A percentile compares a stretch with the other conserved stretches of the same genome.
Evolutionary conservation across 1,284 basidiomycete species (phyloP).

Genomic region (Ustilago crameri): DNA sequence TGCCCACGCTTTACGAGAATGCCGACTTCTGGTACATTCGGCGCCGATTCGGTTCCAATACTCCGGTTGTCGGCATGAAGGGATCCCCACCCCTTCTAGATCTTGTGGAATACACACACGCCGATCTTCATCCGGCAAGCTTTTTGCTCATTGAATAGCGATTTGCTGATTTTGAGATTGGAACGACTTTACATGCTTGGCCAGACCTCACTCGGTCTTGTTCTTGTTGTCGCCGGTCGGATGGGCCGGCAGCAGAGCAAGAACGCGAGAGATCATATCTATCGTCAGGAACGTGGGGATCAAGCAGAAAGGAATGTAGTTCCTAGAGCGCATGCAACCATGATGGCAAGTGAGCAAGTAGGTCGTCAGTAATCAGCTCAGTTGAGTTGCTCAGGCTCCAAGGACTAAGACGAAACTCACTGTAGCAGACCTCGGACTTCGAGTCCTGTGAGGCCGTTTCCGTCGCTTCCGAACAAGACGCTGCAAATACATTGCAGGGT

Average conservation of each 20-base stretch:
- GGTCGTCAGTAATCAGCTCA: background rate
- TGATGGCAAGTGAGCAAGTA: background rate
- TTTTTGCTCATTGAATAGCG: background rate
- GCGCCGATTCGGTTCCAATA: too few species aligned
- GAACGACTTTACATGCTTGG: too few species aligned
- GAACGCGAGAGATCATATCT: conserved; percentile 40
- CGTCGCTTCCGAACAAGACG: conserved; percentile 36
- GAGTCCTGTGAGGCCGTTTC: conserved; percentile 7
- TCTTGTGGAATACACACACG: background rate
- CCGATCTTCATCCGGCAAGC: background rate
- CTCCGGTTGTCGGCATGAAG: too few species aligned
- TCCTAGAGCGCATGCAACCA: conserved; percentile 8
- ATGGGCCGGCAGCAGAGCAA: conserved; percentile 6
- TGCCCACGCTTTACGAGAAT: too few species aligned
- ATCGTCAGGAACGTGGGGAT: conserved; percentile 35
- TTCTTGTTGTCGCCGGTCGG: background rate
- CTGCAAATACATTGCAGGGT: conserved; percentile 50
- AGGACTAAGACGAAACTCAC: conserved; percentile 26
- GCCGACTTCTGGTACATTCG: too few species aligned
- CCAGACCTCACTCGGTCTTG: conserved; percentile 11
- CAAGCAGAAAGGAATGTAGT: conserved; percentile 44
- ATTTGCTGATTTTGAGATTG: background rate
- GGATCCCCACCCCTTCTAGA: too few species aligned
- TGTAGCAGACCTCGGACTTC: conserved; percentile 26
- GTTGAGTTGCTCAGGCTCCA: background rate